Percentiles rank a stretch among this genome's conserved stretches.
phyloP scores from a whole-genome alignment of 1,284 basidiomycete genomes.

The Fistulinella cinereoalba region DNA sequence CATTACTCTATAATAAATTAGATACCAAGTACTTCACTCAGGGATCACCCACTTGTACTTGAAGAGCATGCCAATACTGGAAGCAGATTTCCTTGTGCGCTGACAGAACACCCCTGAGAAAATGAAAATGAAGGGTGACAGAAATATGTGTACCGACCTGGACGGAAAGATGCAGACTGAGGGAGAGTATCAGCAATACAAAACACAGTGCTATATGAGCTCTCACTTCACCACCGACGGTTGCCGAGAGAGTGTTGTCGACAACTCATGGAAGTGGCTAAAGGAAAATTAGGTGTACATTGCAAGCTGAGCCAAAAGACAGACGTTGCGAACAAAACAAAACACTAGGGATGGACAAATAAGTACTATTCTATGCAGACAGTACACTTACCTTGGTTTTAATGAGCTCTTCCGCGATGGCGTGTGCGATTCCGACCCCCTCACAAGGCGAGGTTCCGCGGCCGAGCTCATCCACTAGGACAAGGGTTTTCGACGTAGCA shows the following conservation, averaged over 20 bases:
- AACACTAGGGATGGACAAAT: slow-evolving; percentile 52
- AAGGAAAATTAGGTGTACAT: neutral
- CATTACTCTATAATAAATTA: slow-evolving; percentile 44
- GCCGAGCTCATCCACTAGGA: slow-evolving; percentile 90
- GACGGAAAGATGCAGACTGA: slow-evolving; percentile 82
- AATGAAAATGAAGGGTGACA: too few relatives aligned
- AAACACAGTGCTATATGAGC: too few relatives aligned
- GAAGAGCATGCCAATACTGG: slow-evolving; percentile 69
- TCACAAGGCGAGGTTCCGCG: slow-evolving; percentile 85
- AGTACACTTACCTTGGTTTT: slow-evolving; percentile 53
- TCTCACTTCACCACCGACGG: slow-evolving; percentile 72
- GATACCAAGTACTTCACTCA: neutral
- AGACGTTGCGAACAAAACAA: slow-evolving; percentile 89
- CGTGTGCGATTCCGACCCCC: slow-evolving; percentile 88
- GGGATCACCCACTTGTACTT: slow-evolving; percentile 66
- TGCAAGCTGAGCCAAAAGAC: slow-evolving; percentile 18
- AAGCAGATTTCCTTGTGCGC: slow-evolving; percentile 50
- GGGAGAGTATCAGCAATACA: too few relatives aligned
- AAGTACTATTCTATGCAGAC: neutral
- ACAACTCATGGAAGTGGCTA: slow-evolving; percentile 73
- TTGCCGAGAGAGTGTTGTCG: slow-evolving; percentile 66
- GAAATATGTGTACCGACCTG: slow-evolving; percentile 68
- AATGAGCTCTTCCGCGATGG: slow-evolving; percentile 87
- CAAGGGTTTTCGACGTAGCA: slow-evolving; percentile 69
- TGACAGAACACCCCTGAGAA: slow-evolving; percentile 29